Conservation (phyloP, 2,329 filamentous ascomycete species). For the Onygenales sp. region DNA sequence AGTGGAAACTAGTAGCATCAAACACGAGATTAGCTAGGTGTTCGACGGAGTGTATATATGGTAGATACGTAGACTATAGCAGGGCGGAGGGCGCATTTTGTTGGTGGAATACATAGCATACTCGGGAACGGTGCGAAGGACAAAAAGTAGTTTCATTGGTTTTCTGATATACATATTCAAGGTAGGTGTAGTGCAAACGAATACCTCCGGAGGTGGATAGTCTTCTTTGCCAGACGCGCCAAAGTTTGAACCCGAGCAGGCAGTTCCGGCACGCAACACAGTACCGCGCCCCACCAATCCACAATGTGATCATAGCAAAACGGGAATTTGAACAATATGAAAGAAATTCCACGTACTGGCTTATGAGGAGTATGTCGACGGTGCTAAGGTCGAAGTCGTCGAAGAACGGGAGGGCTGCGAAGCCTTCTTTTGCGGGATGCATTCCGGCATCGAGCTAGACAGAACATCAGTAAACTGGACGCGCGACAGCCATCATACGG, state of each 20-base stretch:
- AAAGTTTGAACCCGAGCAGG: background rate
- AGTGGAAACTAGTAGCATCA: slow-evolving; percentile 66
- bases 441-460: slow-evolving; percentile 86
- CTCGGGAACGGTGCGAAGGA: slow-evolving; percentile 8
- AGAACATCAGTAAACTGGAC: slow-evolving; percentile 8
- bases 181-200: slow-evolving; percentile 6
- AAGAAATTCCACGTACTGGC: slow-evolving; percentile 69
- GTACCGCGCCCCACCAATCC: background rate
- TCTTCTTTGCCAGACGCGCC: slow-evolving; percentile 4
- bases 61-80: background rate
- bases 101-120: slow-evolving; percentile 9
- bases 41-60: background rate
- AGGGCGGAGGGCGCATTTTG: background rate
- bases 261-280: background rate
- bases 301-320: slow-evolving; percentile 1
- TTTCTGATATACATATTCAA: slow-evolving; percentile 27
- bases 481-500: background rate
- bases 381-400: slow-evolving; percentile 97
- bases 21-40: slow-evolving; percentile 12
- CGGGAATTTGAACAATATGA: slow-evolving; percentile 9
- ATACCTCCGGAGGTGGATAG: background rate
- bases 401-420: slow-evolving; percentile 90
- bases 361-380: slow-evolving; percentile 93
- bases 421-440: slow-evolving; percentile 90
- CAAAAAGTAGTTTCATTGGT: slow-evolving; percentile 21